Evolutionary conservation across 116 monocot genomes (phyloP).

Genomic region (Iris pallida): DNA sequence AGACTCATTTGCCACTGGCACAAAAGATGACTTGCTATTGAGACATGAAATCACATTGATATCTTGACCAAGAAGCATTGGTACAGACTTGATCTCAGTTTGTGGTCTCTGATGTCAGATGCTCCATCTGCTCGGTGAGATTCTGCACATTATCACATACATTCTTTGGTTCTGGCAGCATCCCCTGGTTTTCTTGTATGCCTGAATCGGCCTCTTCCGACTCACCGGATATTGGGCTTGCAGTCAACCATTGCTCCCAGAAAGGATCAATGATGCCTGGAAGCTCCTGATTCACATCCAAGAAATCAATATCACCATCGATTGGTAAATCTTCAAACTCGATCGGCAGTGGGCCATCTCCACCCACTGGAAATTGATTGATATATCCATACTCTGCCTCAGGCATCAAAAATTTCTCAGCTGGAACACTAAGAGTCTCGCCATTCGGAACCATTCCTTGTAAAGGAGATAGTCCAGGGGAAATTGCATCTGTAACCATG

Average conservation of each 20-base stretch:
- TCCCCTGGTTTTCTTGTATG: slow-evolving; percentile 14
- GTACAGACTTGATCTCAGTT: slow-evolving; percentile 1
- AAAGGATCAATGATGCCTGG: slow-evolving; percentile 22
- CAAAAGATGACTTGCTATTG: no score
- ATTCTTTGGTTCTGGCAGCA: not conserved
- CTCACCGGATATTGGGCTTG: slow-evolving; percentile 12
- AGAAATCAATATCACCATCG: slow-evolving; percentile 2
- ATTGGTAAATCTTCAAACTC: not conserved
- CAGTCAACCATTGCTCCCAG: slow-evolving; percentile 26
- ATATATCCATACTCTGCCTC: not conserved
- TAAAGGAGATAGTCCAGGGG: not conserved
- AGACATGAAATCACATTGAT: no score
- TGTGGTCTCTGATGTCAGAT: slow-evolving; percentile 12
- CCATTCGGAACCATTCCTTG: slow-evolving; percentile 6
- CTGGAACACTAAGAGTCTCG: not conserved
- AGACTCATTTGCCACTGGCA: no score
- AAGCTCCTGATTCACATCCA: slow-evolving; percentile 11
- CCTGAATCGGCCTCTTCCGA: slow-evolving; percentile 11
- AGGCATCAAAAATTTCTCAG: not conserved
- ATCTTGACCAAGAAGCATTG: not conserved
- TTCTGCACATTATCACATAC: slow-evolving; percentile 1
- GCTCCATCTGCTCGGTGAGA: slow-evolving; percentile 23
- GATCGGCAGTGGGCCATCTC: not conserved
- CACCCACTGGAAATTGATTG: slow-evolving; percentile 7
- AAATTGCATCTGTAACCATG: not conserved